These are phyloP conservation scores for Alternaria ventricosa DNA, from an alignment of 2,329 filamentous ascomycete species.

Conservation along the genomic window DNA sequence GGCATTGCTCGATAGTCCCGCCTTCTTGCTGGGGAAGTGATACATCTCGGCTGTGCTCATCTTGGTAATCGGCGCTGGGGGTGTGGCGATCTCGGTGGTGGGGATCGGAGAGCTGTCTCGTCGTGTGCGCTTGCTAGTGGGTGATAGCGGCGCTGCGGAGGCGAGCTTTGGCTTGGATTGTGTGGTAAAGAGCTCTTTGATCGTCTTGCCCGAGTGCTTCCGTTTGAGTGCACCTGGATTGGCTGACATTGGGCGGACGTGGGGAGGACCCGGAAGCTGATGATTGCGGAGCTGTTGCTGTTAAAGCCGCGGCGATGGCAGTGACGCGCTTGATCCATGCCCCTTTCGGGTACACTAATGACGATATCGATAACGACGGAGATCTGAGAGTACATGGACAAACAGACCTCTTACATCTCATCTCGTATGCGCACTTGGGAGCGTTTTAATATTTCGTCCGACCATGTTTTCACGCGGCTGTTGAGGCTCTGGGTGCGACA, in stretches of 20 bases:
- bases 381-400: not conserved
- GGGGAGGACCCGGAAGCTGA: slow-evolving; percentile 3
- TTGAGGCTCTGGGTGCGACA: not conserved
- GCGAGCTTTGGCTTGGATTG: slow-evolving; percentile 42
- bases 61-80: slow-evolving; percentile 15
- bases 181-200: slow-evolving; percentile 45
- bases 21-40: slow-evolving; percentile 42
- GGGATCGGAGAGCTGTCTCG: slow-evolving; percentile 31
- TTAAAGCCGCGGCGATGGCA: slow-evolving; percentile 27
- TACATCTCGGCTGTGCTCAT: slow-evolving; percentile 47
- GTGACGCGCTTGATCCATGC: slow-evolving; percentile 35
- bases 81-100: slow-evolving; percentile 14
- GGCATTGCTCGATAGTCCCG: slow-evolving; percentile 15
- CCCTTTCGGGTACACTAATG: slow-evolving; percentile 17
- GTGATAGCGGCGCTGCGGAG: slow-evolving; percentile 35
- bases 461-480: not conserved
- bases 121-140: slow-evolving; percentile 40
- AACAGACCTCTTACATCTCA: not conserved
- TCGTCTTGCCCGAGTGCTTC: slow-evolving; percentile 46
- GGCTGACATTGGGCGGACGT: slow-evolving; percentile 41
- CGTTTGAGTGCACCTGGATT: slow-evolving; percentile 43
- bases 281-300: slow-evolving; percentile 23
- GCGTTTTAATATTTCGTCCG: not conserved
- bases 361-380: slow-evolving; percentile 18
- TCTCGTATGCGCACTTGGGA: not conserved